Evolutionary conservation across 2,329 filamentous ascomycete species (phyloP).

Genomic region (Aspergillus cejpii): DNA sequence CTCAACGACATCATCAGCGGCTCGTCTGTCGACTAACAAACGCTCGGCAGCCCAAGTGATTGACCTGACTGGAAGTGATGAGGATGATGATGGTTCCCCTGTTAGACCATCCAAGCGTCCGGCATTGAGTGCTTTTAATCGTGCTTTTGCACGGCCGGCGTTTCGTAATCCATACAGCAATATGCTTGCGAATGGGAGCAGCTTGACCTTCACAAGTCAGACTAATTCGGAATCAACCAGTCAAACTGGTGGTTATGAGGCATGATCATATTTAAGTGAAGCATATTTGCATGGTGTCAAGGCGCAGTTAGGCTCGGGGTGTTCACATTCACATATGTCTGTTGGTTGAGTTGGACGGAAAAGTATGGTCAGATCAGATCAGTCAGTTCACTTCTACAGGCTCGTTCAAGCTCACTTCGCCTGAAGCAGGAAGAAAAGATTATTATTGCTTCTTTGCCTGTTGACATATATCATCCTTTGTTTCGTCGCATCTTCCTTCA

Average conservation of each 20-base stretch:
- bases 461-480: no score
- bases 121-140: slow-evolving; percentile 19
- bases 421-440: no score
- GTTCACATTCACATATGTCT: slow-evolving; percentile 3
- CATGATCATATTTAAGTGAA: slow-evolving; percentile 12
- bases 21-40: slow-evolving; percentile 39
- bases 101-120: slow-evolving; percentile 31
- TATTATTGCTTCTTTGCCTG: no score
- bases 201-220: slow-evolving; percentile 15
- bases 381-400: not conserved
- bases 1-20: slow-evolving; percentile 35
- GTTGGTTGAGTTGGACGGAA: slow-evolving; percentile 5
- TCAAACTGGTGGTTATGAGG: slow-evolving; percentile 10
- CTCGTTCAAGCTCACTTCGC: not conserved
- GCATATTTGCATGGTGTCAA: slow-evolving; percentile 17
- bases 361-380: not conserved
- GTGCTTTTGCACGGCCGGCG: slow-evolving; percentile 18
- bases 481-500: no score
- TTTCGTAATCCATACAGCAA: slow-evolving; percentile 18
- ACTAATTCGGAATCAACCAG: slow-evolving; percentile 12
- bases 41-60: slow-evolving; percentile 46
- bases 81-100: slow-evolving; percentile 45
- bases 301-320: slow-evolving; percentile 13
- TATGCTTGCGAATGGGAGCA: slow-evolving; percentile 18
- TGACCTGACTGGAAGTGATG: slow-evolving; percentile 49